Base-by-base conservation (phyloP, 306 rosid genomes). In the Lablab purpureus region DNA sequence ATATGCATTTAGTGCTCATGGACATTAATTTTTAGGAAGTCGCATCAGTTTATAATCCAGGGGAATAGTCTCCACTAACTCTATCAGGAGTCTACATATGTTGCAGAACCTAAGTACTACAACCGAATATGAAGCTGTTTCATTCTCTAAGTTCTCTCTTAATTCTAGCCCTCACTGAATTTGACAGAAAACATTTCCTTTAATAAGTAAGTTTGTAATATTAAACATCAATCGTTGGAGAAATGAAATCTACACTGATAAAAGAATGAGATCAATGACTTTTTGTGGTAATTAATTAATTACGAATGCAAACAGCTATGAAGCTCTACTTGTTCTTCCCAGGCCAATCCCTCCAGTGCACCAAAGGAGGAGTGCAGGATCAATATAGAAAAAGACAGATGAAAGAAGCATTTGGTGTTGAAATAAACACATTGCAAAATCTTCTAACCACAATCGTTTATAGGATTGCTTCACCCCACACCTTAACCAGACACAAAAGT, bases 401-500 rank as follows among this genome's bases (percentile, higher is more conserved):
- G 7, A 32, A 52, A 36, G 18, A 15, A 50, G 62, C 30, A n/a
- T 49, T 50, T 30, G 30, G 45, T 28, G 15, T 40, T n/a, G n/a
- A 17, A 45, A 56, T 34, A 19, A 7, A 19, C 21, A 56, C 37
- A 32, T 30, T 40, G 56, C 6, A 72, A 17, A 52, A 51, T 10
- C 65, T 58, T 54, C 22, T 27, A 80, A 50, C 22, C 34, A 30
- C 41, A 28, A 67, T 41, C 52, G 21, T 41, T 43, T 56, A 47
- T 63, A 66, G 67, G 22, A 52, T 54, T 74, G 52, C 84, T 73
- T 80, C 67, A 52, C n/a, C 18, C 18, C 67, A 52, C 36, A 63
- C 43, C 58, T 36, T 11, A 72, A 64, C 55, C n/a, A 52, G 37
- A 67, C 22, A 50, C 32, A 27, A 43, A 43, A 45, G 58, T 12